Percentiles rank a stretch among this genome's conserved stretches.
Evolutionary conservation across 768 basidiomycete genomes (phyloP).

Genomic region (Collybiopsis luxurians): DNA sequence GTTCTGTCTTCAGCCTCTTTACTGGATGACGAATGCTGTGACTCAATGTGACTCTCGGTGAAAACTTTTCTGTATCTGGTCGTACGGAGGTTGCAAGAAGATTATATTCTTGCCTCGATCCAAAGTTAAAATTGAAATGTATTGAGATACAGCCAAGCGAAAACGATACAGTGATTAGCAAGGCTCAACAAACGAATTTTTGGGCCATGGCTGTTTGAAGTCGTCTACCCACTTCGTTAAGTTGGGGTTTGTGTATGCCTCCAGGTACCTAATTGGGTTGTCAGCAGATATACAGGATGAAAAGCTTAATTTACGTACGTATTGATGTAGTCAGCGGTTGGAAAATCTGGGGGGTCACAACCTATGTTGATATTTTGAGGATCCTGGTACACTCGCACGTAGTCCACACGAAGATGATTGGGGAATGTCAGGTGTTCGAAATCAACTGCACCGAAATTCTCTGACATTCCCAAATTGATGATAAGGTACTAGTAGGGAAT

Average conservation of each 20-base stretch:
- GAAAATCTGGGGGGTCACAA: conserved; percentile 45
- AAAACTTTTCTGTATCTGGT: too few relatives aligned
- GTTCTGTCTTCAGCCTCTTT: too few relatives aligned
- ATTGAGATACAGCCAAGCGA: too few relatives aligned
- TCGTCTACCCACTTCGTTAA: conserved; percentile 47
- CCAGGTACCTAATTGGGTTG: conserved; percentile 9
- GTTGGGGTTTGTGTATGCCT: conserved; percentile 18
- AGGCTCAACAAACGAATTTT: conserved; percentile 41
- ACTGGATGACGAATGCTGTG: too few relatives aligned
- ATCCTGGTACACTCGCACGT: conserved; percentile 55
- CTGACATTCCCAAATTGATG: conserved; percentile 48
- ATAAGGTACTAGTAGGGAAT: conserved; percentile 42
- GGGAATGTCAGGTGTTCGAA: conserved; percentile 48
- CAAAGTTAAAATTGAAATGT: too few relatives aligned
- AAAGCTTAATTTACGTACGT: conserved; percentile 28
- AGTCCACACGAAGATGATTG: conserved; percentile 52
- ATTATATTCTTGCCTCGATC: too few relatives aligned
- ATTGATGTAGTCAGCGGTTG: conserved; percentile 50
- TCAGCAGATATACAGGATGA: background rate
- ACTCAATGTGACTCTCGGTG: too few relatives aligned
- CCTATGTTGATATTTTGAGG: conserved; percentile 42
- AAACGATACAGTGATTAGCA: too few relatives aligned
- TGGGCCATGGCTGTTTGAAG: conserved; percentile 46
- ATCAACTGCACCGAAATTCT: conserved; percentile 53
- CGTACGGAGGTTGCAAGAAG: too few relatives aligned